phyloP scores from a whole-genome alignment of 768 basidiomycete genomes.

The Piloderma croceum region DNA sequence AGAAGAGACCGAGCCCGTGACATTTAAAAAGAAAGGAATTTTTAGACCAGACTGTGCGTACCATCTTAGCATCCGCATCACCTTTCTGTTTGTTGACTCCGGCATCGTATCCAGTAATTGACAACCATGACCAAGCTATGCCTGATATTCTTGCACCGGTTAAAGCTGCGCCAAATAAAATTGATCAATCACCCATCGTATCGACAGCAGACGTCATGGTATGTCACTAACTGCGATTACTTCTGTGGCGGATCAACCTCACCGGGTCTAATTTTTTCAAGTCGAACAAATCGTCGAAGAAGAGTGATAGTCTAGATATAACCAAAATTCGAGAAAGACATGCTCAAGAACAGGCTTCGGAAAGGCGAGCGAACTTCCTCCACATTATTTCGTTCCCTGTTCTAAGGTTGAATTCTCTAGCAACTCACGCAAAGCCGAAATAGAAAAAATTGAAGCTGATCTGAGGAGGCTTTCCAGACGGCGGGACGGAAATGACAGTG shows the following conservation, averaged over 20 bases:
- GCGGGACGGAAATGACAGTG: conserved; percentile 59
- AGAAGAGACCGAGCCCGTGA: conserved; percentile 49
- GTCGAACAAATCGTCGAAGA: conserved; percentile 26
- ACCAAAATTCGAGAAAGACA: conserved; percentile 72
- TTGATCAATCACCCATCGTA: no score
- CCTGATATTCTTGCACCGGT: no score
- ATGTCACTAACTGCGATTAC: no score
- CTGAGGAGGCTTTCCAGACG: conserved; percentile 72
- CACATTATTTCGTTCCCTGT: conserved; percentile 1
- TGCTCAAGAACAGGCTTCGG: conserved; percentile 60
- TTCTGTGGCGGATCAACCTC: no score
- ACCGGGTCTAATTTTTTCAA: no score
- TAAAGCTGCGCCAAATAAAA: no score
- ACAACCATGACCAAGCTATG: no score
- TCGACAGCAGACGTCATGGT: no score
- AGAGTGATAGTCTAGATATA: conserved; percentile 47
- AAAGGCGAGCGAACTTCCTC: conserved; percentile 39
- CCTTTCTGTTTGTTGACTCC: no score
- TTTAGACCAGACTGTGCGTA: conserved; percentile 77
- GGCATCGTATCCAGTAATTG: no score
- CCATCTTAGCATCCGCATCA: not conserved
- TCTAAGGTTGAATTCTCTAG: conserved; percentile 28
- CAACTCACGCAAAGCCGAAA: conserved; percentile 63
- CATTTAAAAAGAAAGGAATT: conserved; percentile 75
- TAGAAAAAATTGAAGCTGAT: conserved; percentile 84